phyloP scores from a whole-genome alignment of 2,329 filamentous ascomycete genomes.

The Penicillium rolfsii region DNA sequence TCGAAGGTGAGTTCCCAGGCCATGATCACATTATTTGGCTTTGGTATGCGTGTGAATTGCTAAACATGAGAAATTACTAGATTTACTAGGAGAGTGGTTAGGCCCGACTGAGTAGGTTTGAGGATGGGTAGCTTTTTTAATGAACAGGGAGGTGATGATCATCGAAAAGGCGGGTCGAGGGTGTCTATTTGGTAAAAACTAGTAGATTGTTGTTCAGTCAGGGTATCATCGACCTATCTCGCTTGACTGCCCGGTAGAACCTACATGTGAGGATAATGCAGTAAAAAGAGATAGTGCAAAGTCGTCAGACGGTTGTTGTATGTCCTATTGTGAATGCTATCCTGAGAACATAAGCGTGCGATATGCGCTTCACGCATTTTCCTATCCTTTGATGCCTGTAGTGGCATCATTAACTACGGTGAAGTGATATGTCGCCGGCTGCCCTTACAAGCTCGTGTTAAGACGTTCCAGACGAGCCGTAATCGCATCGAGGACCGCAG shows the following conservation, averaged over 20 bases:
- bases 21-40: too few relatives aligned
- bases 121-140: neutral
- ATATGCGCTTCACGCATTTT: neutral
- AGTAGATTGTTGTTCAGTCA: neutral
- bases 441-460: slow-evolving; percentile 38
- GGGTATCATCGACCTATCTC: neutral
- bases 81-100: neutral
- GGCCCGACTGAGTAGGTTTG: neutral
- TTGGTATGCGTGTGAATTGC: neutral
- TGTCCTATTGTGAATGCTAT: neutral
- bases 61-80: neutral
- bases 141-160: neutral
- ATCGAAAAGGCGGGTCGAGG: neutral
- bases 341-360: neutral
- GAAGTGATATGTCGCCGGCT: neutral
- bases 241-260: too few relatives aligned
- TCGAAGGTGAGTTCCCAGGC: neutral
- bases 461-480: slow-evolving; percentile 47
- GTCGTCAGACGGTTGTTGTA: neutral
- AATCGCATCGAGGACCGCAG: slow-evolving; percentile 49
- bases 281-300: neutral
- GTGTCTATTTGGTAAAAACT: neutral
- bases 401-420: neutral
- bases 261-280: neutral
- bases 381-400: neutral